These are phyloP conservation scores for Ilyonectria robusta DNA, from an alignment of 2,329 filamentous ascomycete species.

Conservation along the genomic window DNA sequence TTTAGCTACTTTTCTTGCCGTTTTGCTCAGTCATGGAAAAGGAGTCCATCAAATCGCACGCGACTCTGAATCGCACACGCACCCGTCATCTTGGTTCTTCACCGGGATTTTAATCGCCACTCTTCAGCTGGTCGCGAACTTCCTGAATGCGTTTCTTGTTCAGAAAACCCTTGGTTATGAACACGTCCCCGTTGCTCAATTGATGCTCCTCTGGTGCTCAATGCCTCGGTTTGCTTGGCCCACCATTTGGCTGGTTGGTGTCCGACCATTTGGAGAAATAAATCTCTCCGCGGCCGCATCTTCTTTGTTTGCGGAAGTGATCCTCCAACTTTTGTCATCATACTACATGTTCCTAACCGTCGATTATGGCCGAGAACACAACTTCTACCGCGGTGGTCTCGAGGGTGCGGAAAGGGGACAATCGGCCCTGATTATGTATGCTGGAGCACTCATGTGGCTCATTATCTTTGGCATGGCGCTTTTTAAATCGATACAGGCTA, in stretches of 20 bases:
- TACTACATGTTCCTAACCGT: conserved; percentile 21
- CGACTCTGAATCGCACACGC: neutral
- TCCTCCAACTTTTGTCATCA: conserved; percentile 11
- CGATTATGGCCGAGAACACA: conserved; percentile 10
- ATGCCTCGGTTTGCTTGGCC: conserved; percentile 30
- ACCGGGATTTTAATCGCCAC: conserved; percentile 2
- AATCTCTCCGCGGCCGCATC: conserved; percentile 8
- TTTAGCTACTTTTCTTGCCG: conserved; percentile 1
- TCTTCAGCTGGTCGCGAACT: conserved; percentile 1
- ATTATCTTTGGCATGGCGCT: neutral
- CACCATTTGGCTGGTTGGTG: neutral
- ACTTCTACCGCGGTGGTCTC: conserved; percentile 16
- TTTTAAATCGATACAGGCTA: neutral
- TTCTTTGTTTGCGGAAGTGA: conserved; percentile 6
- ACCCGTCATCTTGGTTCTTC: conserved; percentile 7
- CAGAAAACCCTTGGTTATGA: conserved; percentile 19
- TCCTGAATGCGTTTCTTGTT: conserved; percentile 1
- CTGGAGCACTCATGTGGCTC: conserved; percentile 28
- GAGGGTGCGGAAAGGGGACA: neutral
- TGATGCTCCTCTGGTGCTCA: conserved; percentile 27
- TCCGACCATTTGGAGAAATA: neutral
- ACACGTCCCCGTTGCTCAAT: neutral
- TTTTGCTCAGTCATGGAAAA: neutral
- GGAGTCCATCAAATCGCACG: too few relatives aligned
- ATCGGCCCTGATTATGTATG: conserved; percentile 24